These are phyloP conservation scores for Omphalotus olearius DNA, from an alignment of 1,284 basidiomycete genomes.

Conservation along the genomic window DNA sequence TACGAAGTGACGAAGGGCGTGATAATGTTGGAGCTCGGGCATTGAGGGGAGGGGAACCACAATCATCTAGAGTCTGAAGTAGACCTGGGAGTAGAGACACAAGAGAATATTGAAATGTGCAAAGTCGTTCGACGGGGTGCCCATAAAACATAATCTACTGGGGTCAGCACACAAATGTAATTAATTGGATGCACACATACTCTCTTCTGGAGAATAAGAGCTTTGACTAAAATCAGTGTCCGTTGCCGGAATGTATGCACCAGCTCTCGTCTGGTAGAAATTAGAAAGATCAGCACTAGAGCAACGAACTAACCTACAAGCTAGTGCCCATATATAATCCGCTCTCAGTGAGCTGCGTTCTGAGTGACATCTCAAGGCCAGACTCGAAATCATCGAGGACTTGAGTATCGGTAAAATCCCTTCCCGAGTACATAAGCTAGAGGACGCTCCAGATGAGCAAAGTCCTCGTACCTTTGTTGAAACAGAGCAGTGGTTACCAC, in stretches of 20 bases:
- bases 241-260: slow-evolving; percentile 93
- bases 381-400: slow-evolving; percentile 83
- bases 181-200: slow-evolving; percentile 33
- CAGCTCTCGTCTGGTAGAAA: slow-evolving; percentile 66
- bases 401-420: slow-evolving; percentile 80
- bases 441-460: neutral
- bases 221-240: slow-evolving; percentile 91
- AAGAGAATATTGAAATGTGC: slow-evolving; percentile 96
- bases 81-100: slow-evolving; percentile 82
- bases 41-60: slow-evolving; percentile 85
- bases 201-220: slow-evolving; percentile 89
- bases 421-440: slow-evolving; percentile 21
- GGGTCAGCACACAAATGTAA: neutral
- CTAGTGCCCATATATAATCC: slow-evolving; percentile 90
- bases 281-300: neutral
- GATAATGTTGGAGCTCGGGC: slow-evolving; percentile 60
- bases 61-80: slow-evolving; percentile 86
- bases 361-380: slow-evolving; percentile 65
- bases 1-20: slow-evolving; percentile 79
- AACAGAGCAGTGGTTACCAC: slow-evolving; percentile 92
- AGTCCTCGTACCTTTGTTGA: slow-evolving; percentile 56
- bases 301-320: slow-evolving; percentile 43
- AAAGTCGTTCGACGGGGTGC: slow-evolving; percentile 93
- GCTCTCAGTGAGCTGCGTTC: slow-evolving; percentile 73
- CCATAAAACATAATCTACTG: slow-evolving; percentile 93